Percentiles rank a stretch among this genome's conserved stretches.
Conservation (phyloP, 139 green algal species). For the Asterochloris erici region DNA sequence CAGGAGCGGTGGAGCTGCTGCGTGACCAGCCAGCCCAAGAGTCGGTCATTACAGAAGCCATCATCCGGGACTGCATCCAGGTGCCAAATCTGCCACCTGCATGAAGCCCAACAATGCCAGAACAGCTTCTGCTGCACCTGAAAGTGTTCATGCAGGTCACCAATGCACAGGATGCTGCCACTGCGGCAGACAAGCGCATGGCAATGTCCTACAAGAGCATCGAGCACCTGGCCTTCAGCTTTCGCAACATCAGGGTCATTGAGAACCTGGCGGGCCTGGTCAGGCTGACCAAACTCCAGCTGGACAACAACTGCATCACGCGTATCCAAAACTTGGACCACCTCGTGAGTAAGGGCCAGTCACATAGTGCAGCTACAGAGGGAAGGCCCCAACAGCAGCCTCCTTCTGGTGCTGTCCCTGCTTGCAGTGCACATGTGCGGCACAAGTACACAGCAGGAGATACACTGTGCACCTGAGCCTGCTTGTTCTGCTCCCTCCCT, state of each 20-base stretch:
- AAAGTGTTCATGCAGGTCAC: background rate
- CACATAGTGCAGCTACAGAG: background rate
- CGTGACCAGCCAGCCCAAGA: background rate
- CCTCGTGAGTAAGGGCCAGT: slow-evolving; percentile 38
- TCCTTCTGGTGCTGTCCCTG: background rate
- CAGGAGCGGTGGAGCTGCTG: no score
- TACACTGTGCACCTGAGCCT: background rate
- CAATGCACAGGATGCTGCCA: background rate
- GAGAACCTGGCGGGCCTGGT: slow-evolving; percentile 67
- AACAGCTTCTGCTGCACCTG: background rate
- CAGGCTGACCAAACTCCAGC: slow-evolving; percentile 72
- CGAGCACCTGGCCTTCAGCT: slow-evolving; percentile 66
- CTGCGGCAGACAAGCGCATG: background rate
- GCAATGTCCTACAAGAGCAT: slow-evolving; percentile 55
- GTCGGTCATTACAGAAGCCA: slow-evolving; percentile 53
- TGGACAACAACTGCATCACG: slow-evolving; percentile 83
- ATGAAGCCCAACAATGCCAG: no score
- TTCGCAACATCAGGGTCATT: slow-evolving; percentile 61
- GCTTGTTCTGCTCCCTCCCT: background rate
- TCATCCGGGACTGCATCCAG: slow-evolving; percentile 63
- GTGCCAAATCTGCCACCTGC: slow-evolving; percentile 27
- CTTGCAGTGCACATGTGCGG: background rate
- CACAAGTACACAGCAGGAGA: background rate
- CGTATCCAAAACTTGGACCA: slow-evolving; percentile 75
- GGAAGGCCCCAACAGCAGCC: background rate